A percentile compares a stretch with the other conserved stretches of the same genome.
Evolutionary conservation across 139 green algal genomes (phyloP).

Genomic region (Chlamydomonas sp.): DNA sequence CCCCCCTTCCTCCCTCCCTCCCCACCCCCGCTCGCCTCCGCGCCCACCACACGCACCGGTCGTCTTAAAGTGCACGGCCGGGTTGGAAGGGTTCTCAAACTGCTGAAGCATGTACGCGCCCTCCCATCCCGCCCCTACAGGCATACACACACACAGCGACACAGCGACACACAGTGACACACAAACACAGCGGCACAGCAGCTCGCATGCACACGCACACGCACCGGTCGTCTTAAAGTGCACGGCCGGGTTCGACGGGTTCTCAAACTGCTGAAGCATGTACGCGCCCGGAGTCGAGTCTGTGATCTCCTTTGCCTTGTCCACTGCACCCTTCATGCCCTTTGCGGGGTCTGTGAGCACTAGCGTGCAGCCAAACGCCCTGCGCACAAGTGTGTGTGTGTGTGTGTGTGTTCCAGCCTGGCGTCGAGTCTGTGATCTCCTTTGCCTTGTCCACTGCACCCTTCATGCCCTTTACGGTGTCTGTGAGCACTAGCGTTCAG

Average conservation of each 20-base stretch:
- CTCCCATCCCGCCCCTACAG: too few species aligned
- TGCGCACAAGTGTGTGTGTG: too few species aligned
- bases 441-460: constrained; percentile 86
- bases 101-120: constrained; percentile 90
- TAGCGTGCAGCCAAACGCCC: constrained; percentile 80
- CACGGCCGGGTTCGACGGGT: constrained; percentile 77
- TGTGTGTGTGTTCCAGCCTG: constrained; percentile 67
- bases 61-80: constrained; percentile 31
- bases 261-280: constrained; percentile 99
- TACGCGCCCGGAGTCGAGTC: constrained; percentile 48
- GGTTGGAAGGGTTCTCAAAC: constrained; percentile 90
- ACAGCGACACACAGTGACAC: too few species aligned
- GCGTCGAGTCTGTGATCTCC: constrained; percentile 59
- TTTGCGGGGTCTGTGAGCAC: constrained; percentile 68
- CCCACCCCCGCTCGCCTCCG: too few species aligned
- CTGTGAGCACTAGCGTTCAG: constrained; percentile 80
- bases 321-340: constrained; percentile 82
- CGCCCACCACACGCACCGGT: too few species aligned
- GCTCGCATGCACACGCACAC: neutral
- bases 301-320: constrained; percentile 81
- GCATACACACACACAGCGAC: too few species aligned
- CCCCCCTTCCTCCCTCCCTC: neutral
- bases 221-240: constrained; percentile 67
- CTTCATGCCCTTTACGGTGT: constrained; percentile 63
- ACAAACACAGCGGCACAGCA: too few species aligned